A percentile compares a stretch with the other conserved stretches of the same genome.
Conservation (phyloP, 176 grass and related monocot genomes). For the Typha latifolia region DNA sequence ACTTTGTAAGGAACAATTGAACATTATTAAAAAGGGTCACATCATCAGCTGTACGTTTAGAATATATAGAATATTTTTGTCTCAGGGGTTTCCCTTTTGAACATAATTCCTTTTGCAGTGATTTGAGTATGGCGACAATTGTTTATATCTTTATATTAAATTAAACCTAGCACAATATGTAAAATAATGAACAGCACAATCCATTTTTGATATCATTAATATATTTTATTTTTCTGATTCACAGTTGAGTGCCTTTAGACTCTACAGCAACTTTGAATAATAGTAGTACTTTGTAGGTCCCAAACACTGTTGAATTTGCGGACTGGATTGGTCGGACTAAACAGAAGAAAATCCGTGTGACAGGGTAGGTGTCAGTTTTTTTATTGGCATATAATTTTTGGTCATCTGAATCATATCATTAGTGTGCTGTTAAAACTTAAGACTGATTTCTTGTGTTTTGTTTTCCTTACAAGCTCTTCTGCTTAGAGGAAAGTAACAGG, state of each 20-base stretch:
- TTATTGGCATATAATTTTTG: background rate
- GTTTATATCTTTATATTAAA: too few relatives aligned
- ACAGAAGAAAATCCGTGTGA: constrained; percentile 90
- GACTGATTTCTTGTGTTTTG: background rate
- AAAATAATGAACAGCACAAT: too few relatives aligned
- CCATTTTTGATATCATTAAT: too few relatives aligned
- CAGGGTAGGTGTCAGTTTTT: constrained; percentile 38
- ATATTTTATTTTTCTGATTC: too few relatives aligned
- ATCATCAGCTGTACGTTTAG: too few relatives aligned
- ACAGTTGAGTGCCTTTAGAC: background rate
- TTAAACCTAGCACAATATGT: too few relatives aligned
- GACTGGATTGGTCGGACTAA: constrained; percentile 99
- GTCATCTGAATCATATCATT: background rate
- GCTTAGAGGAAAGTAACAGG: background rate
- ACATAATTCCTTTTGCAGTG: too few relatives aligned
- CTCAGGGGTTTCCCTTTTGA: too few relatives aligned
- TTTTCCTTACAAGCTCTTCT: background rate
- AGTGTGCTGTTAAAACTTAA: background rate
- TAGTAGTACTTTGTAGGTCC: constrained; percentile 46
- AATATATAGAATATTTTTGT: too few relatives aligned
- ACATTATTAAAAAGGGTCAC: too few relatives aligned
- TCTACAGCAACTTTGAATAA: constrained; percentile 20
- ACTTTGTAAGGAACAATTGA: too few relatives aligned
- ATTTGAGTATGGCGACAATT: too few relatives aligned
- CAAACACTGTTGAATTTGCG: constrained; percentile 94